phyloP scores from a whole-genome alignment of 2,329 filamentous ascomycete species.

The Saccharata proteae region DNA sequence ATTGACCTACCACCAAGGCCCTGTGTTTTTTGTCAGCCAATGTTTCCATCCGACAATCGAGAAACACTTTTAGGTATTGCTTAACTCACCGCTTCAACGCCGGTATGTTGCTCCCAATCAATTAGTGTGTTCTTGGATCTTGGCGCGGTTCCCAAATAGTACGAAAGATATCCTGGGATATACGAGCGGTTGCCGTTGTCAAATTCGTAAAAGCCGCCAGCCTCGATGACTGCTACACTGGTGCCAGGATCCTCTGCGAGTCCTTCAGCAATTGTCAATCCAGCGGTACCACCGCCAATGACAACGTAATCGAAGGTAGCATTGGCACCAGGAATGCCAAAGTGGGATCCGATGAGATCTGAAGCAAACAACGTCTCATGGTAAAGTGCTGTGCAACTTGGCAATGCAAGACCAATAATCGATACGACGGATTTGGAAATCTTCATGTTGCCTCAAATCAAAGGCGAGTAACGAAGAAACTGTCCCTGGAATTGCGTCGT shows the following conservation, averaged over 20 bases:
- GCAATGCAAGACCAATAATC: too few relatives aligned
- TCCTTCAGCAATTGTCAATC: slow-evolving; percentile 17
- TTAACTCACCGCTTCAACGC: not conserved
- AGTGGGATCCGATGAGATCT: too few relatives aligned
- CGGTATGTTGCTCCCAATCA: slow-evolving; percentile 7
- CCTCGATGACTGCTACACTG: slow-evolving; percentile 19
- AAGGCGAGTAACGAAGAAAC: too few relatives aligned
- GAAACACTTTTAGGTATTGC: not conserved
- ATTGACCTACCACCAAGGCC: slow-evolving; percentile 6
- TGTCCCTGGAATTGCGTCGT: too few relatives aligned
- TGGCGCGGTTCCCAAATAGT: too few relatives aligned
- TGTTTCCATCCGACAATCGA: not conserved
- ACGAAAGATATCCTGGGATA: slow-evolving; percentile 14
- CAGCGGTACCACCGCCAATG: slow-evolving; percentile 16
- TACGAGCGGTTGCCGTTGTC: slow-evolving; percentile 16
- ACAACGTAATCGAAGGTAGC: slow-evolving; percentile 20
- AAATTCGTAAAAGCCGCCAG: slow-evolving; percentile 16
- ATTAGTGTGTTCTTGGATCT: slow-evolving; percentile 9
- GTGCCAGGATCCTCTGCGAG: slow-evolving; percentile 13
- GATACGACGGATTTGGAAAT: too few relatives aligned
- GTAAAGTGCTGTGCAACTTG: too few relatives aligned
- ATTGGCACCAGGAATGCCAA: slow-evolving; percentile 10
- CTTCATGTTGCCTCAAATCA: too few relatives aligned
- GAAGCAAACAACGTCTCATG: too few relatives aligned
- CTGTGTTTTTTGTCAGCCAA: not conserved